A percentile compares a stretch with the other conserved stretches of the same genome.
phyloP scores from a whole-genome alignment of 116 monocot species.

The Iris pallida region DNA sequence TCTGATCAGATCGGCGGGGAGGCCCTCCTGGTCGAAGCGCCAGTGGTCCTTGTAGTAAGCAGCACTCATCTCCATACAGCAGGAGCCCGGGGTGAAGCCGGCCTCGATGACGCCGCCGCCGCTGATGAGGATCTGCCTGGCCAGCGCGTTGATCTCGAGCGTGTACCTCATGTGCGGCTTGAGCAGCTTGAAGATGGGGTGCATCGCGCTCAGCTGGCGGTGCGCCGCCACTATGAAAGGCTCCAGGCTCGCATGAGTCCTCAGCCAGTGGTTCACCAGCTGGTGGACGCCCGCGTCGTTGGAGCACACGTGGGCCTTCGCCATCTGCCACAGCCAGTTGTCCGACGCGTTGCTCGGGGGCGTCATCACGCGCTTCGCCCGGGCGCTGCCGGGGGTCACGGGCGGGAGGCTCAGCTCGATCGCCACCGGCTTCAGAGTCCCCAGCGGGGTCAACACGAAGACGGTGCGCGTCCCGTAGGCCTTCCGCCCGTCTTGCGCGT shows the following conservation, averaged over 20 bases:
- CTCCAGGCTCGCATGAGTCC: conserved; percentile 62
- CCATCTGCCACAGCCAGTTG: conserved; percentile 87
- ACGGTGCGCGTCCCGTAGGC: conserved; percentile 81
- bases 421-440: conserved; percentile 77
- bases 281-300: conserved; percentile 96
- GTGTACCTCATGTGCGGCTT: conserved; percentile 88
- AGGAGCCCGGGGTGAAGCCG: conserved; percentile 53
- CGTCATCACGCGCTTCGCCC: conserved; percentile 60
- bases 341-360: conserved; percentile 72
- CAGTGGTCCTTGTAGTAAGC: conserved; percentile 42
- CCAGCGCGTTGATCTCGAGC: conserved; percentile 65
- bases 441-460: conserved; percentile 58
- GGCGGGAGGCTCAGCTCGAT: conserved; percentile 83
- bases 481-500: conserved; percentile 68
- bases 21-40: conserved; percentile 67
- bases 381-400: conserved; percentile 9
- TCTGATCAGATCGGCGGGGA: conserved; percentile 73
- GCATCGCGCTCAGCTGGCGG: conserved; percentile 76
- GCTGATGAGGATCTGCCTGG: conserved; percentile 64
- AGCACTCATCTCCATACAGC: conserved; percentile 63
- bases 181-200: conserved; percentile 70
- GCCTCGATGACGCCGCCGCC: conserved; percentile 74
- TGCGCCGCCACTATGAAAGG: conserved; percentile 65
- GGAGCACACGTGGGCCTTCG: conserved; percentile 90
- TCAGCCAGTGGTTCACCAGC: conserved; percentile 88